phyloP scores from a whole-genome alignment of 164 flowering plant species.

The Santalum album region DNA sequence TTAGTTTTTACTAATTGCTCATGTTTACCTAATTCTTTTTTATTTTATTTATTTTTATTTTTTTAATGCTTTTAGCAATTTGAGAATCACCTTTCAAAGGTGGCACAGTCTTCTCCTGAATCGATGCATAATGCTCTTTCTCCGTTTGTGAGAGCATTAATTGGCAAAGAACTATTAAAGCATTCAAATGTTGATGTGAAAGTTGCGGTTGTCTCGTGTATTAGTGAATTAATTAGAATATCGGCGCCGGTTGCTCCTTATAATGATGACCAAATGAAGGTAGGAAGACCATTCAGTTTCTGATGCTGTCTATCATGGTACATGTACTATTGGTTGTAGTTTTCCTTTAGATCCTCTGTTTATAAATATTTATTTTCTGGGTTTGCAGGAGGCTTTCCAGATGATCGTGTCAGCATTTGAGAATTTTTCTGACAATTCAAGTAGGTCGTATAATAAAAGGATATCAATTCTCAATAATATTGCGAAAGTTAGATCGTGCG shows the following conservation, averaged over 20 bases:
- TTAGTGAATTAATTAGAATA: constrained; percentile 76
- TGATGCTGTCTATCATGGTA: too few species aligned
- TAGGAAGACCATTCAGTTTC: too few species aligned
- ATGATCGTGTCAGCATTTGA: constrained; percentile 63
- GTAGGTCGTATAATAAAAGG: constrained; percentile 47
- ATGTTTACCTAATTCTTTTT: too few species aligned
- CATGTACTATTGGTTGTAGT: neutral
- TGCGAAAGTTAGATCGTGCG: constrained; percentile 62
- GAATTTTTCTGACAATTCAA: constrained; percentile 34
- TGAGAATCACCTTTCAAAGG: constrained; percentile 41
- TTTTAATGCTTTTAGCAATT: too few species aligned
- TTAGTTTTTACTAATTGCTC: too few species aligned
- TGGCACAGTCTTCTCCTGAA: constrained; percentile 65
- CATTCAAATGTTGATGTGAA: constrained; percentile 62
- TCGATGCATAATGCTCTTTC: constrained; percentile 43
- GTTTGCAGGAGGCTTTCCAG: constrained; percentile 58
- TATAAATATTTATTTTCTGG: too few species aligned
- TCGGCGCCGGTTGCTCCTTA: constrained; percentile 87
- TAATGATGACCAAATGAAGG: constrained; percentile 81
- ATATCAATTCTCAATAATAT: constrained; percentile 56
- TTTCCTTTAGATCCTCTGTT: too few species aligned
- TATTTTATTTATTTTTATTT: too few species aligned
- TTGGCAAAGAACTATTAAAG: constrained; percentile 35
- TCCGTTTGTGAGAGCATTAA: constrained; percentile 49
- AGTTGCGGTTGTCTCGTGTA: constrained; percentile 68